These are phyloP conservation scores for Talaromyces atroroseus DNA, from an alignment of 2,329 filamentous ascomycete genomes.

Conservation along the genomic window DNA sequence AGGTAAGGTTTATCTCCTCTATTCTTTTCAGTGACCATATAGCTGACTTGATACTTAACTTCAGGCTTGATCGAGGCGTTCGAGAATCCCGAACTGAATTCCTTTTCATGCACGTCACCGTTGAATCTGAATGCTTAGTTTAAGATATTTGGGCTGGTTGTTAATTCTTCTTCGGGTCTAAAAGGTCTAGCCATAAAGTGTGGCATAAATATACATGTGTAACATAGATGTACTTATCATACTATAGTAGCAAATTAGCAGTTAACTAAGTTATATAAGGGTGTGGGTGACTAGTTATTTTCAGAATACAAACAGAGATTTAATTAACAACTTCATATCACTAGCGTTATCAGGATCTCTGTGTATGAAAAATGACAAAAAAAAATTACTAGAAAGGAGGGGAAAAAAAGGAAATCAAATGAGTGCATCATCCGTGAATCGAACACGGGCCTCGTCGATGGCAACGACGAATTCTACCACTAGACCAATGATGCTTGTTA, in stretches of 20 bases:
- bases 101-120: conserved; percentile 25
- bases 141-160: not conserved
- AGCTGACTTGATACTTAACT: not conserved
- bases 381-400: too few relatives aligned
- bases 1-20: not conserved
- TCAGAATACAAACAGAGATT: too few relatives aligned
- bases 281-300: too few relatives aligned
- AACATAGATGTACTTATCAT: too few relatives aligned
- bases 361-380: too few relatives aligned
- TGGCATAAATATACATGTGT: not conserved
- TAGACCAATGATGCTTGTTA: conserved; percentile 17
- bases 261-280: too few relatives aligned
- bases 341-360: too few relatives aligned
- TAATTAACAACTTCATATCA: too few relatives aligned
- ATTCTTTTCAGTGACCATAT: not conserved
- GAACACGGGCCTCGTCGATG: conserved; percentile 19
- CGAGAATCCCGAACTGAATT: conserved; percentile 21
- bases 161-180: too few relatives aligned
- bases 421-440: conserved; percentile 18
- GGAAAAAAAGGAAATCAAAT: not conserved
- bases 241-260: too few relatives aligned
- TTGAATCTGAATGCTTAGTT: conserved; percentile 17
- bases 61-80: conserved; percentile 25
- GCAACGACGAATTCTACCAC: conserved; percentile 19
- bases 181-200: too few relatives aligned